phyloP scores from a whole-genome alignment of 208 protist species.

The Leishmania amazonensis region DNA sequence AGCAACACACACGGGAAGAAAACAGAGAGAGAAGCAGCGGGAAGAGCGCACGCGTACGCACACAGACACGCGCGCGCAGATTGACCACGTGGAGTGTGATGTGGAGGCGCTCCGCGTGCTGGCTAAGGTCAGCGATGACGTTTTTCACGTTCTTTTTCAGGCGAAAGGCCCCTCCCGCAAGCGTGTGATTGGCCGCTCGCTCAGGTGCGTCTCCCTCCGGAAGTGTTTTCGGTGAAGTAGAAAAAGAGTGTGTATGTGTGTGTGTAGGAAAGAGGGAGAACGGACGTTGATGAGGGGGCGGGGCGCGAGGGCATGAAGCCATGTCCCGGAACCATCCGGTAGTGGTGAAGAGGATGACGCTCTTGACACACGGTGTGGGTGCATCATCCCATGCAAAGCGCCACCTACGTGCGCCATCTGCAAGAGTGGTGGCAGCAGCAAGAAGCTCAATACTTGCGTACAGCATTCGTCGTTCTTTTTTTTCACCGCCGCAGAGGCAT shows the following conservation, averaged over 20 bases:
- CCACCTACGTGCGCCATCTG: too few species aligned
- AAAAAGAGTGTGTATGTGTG: not conserved
- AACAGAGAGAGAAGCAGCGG: too few species aligned
- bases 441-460: not conserved
- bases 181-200: not conserved
- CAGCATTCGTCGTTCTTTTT: too few species aligned
- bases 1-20: too few species aligned
- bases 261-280: too few species aligned
- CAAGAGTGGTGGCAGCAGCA: too few species aligned
- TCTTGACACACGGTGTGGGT: too few species aligned
- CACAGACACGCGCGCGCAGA: too few species aligned
- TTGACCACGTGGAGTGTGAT: not conserved
- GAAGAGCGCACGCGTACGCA: not conserved
- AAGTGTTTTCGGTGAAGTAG: not conserved
- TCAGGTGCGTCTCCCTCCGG: not conserved
- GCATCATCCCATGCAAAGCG: too few species aligned
- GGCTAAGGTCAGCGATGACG: not conserved
- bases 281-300: not conserved
- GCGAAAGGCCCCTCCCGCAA: not conserved
- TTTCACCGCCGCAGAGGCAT: not conserved
- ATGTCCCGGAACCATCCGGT: not conserved
- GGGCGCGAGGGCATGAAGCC: not conserved
- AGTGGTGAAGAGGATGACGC: not conserved
- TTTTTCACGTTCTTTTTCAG: not conserved
- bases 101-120: not conserved